phyloP scores from a whole-genome alignment of 176 grass and related monocot species.

The Microstegium vimineum region DNA sequence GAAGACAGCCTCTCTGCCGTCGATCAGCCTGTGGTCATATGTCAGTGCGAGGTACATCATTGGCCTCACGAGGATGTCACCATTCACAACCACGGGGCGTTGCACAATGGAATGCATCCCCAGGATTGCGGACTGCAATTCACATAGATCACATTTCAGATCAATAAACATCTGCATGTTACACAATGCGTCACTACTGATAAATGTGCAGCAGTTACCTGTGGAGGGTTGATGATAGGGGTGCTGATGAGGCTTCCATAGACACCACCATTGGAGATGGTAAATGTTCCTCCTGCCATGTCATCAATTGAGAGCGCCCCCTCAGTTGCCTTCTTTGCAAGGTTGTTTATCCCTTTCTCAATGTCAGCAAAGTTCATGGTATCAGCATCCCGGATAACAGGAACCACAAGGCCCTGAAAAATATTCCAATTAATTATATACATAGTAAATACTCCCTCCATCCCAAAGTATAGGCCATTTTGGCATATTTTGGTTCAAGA shows the following conservation, averaged over 20 bases:
- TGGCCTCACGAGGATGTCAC: too few species aligned
- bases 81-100: conserved; percentile 62
- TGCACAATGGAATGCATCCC: conserved; percentile 80
- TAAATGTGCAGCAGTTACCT: conserved; percentile 26
- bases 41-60: too few species aligned
- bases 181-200: neutral
- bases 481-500: too few species aligned
- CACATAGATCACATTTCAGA: neutral
- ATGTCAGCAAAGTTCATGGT: conserved; percentile 77
- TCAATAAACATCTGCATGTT: neutral
- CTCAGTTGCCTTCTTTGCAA: conserved; percentile 75
- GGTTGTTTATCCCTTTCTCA: conserved; percentile 71
- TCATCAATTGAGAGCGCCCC: conserved; percentile 84
- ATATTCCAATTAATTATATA: neutral
- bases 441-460: neutral
- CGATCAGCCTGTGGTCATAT: too few species aligned
- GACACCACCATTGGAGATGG: conserved; percentile 86
- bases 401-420: conserved; percentile 74
- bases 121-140: conserved; percentile 70
- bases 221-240: conserved; percentile 84
- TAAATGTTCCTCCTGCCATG: conserved; percentile 87
- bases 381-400: conserved; percentile 73
- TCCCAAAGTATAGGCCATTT: too few species aligned
- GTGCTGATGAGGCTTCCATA: conserved; percentile 87
- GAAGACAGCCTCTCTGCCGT: too few species aligned